Conservation (phyloP, 352 stramenopile genomes). For the Phytophthora pluvialis region DNA sequence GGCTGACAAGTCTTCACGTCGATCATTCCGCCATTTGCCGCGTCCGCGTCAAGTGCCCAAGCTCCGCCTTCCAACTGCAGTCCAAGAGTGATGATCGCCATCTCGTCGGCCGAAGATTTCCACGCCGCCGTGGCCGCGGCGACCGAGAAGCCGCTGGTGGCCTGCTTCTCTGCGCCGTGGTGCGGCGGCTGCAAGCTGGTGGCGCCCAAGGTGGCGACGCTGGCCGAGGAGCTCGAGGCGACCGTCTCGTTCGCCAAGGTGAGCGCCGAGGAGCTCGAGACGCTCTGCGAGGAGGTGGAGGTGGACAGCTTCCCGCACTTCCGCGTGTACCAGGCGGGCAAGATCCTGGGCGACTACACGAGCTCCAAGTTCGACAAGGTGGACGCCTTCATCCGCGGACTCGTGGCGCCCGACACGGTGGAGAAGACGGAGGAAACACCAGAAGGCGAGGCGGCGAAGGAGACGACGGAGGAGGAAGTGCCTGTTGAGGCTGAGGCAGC, state of each 20-base stretch:
- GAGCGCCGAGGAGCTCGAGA: constrained; percentile 65
- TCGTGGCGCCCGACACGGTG: constrained; percentile 25
- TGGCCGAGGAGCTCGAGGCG: constrained; percentile 48
- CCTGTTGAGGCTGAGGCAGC: not conserved
- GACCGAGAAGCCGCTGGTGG: constrained; percentile 46
- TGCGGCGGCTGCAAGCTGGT: constrained; percentile 74
- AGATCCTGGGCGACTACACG: constrained; percentile 63
- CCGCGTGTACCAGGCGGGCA: constrained; percentile 70
- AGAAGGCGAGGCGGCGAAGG: constrained; percentile 13
- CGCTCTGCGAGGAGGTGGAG: constrained; percentile 73
- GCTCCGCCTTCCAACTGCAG: not conserved
- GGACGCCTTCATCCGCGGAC: constrained; percentile 36
- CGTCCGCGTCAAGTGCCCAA: constrained; percentile 20
- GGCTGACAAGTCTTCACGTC: constrained; percentile 1
- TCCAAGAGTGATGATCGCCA: constrained; percentile 38
- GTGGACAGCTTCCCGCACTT: constrained; percentile 82
- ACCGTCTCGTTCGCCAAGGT: constrained; percentile 54
- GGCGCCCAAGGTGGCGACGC: constrained; percentile 52
- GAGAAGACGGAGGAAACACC: constrained; percentile 20
- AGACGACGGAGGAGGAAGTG: not conserved
- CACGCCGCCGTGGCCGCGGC: constrained; percentile 36
- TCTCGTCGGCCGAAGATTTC: constrained; percentile 53
- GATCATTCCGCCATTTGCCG: constrained; percentile 44
- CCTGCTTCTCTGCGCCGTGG: constrained; percentile 68
- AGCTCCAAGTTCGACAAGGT: constrained; percentile 83